Evolutionary conservation across 1,284 basidiomycete species (phyloP).

Genomic region (Schizopora paradoxa): DNA sequence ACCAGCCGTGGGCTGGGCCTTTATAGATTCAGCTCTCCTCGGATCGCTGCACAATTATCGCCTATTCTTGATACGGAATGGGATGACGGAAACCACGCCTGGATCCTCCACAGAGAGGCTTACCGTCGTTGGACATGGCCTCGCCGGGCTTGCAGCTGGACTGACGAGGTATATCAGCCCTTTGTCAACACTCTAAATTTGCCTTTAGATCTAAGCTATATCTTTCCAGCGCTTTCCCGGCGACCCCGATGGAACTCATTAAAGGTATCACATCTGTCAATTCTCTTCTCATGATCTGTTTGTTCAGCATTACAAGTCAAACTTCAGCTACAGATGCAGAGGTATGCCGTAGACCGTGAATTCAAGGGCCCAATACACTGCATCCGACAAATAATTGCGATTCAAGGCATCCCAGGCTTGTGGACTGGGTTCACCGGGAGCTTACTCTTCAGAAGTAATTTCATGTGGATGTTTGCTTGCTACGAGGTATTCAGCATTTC

Average conservation of each 20-base stretch:
- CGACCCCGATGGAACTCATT: conserved; percentile 68
- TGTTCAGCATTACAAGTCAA: conserved; percentile 44
- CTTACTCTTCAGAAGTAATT: conserved; percentile 57
- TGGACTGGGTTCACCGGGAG: conserved; percentile 65
- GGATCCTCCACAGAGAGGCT: conserved; percentile 41
- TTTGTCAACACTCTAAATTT: not conserved
- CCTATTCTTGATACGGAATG: conserved; percentile 49
- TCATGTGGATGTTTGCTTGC: conserved; percentile 65
- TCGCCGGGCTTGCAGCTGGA: conserved; percentile 73
- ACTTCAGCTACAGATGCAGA: conserved; percentile 69
- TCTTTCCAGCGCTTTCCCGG: conserved; percentile 48
- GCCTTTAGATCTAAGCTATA: not conserved
- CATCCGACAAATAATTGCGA: conserved; percentile 45
- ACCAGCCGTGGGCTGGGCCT: conserved; percentile 73
- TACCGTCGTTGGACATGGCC: conserved; percentile 53
- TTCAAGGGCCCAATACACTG: conserved; percentile 66
- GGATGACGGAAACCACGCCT: conserved; percentile 48
- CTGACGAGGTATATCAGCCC: conserved; percentile 51
- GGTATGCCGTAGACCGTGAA: conserved; percentile 45
- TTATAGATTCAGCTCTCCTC: conserved; percentile 70
- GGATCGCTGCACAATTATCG: conserved; percentile 75
- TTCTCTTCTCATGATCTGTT: not conserved
- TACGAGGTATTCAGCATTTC: conserved; percentile 45
- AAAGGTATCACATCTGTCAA: conserved; percentile 44
- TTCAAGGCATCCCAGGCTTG: conserved; percentile 53